phyloP scores from a whole-genome alignment of 805 yeast species.

The Brettanomyces anomalus region DNA sequence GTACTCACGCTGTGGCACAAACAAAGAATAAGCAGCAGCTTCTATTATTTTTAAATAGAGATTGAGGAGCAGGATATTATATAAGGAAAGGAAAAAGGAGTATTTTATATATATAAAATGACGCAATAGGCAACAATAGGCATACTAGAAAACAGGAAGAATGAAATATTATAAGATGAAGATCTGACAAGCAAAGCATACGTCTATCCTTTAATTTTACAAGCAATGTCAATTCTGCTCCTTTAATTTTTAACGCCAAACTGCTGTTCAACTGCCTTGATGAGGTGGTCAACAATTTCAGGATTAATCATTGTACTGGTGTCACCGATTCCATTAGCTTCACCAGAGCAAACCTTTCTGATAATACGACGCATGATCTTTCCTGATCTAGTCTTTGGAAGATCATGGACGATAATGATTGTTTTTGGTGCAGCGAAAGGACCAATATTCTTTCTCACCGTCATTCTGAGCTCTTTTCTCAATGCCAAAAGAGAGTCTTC shows the following conservation, averaged over 20 bases:
- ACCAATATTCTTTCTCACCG: conserved; percentile 88
- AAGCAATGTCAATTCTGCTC: too few species aligned
- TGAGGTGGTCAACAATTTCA: conserved; percentile 67
- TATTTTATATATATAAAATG: too few species aligned
- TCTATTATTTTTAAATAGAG: too few species aligned
- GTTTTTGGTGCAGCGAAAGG: conserved; percentile 95
- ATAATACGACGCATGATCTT: conserved; percentile 97
- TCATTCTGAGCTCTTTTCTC: conserved; percentile 69
- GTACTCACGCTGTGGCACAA: too few species aligned
- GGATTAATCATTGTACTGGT: conserved; percentile 85
- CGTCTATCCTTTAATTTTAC: too few species aligned
- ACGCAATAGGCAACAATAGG: too few species aligned
- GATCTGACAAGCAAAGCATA: too few species aligned
- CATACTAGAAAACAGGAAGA: too few species aligned
- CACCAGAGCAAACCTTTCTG: conserved; percentile 87
- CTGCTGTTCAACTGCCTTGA: conserved; percentile 51
- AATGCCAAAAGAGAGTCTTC: conserved; percentile 41
- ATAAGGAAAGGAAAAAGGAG: too few species aligned
- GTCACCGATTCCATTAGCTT: conserved; percentile 90
- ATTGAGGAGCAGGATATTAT: too few species aligned
- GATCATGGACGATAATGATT: conserved; percentile 71
- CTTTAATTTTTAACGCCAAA: conserved; percentile 27
- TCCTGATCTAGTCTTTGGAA: conserved; percentile 98
- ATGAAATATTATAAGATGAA: too few species aligned
- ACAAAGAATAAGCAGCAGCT: too few species aligned